Evolutionary conservation across 306 rosid species (phyloP).

Genomic region (Trichosanthes cucumerina): DNA sequence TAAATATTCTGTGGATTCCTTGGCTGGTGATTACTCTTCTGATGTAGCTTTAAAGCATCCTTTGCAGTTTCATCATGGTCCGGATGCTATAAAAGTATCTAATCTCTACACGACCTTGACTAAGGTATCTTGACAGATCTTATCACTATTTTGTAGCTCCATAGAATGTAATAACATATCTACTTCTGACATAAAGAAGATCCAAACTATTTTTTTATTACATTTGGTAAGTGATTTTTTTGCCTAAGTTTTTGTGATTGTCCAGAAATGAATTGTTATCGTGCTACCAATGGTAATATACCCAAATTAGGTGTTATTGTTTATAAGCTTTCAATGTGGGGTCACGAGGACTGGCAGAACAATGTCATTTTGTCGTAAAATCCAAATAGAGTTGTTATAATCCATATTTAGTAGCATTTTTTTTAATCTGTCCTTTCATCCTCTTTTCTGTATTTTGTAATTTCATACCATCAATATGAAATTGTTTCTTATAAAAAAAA

Average conservation of each 20-base stretch:
- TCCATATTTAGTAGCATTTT: not conserved
- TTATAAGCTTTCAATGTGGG: not conserved
- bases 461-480: no score
- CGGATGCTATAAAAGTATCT: conserved; percentile 62
- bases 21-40: conserved; percentile 32
- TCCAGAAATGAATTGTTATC: not conserved
- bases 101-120: conserved; percentile 46
- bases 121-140: conserved; percentile 35
- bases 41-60: conserved; percentile 22
- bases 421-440: no score
- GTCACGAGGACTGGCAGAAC: not conserved
- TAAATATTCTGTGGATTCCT: conserved; percentile 29
- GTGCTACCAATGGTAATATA: not conserved
- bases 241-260: not conserved
- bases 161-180: not conserved
- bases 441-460: no score
- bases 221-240: not conserved
- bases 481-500: no score
- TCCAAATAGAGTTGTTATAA: not conserved
- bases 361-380: not conserved
- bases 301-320: not conserved
- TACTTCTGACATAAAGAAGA: not conserved
- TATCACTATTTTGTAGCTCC: not conserved
- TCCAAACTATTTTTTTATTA: not conserved
- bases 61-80: conserved; percentile 23